These are phyloP conservation scores for Scheffersomyces titani DNA, from an alignment of 1,139 yeast genomes.

Conservation along the genomic window DNA sequence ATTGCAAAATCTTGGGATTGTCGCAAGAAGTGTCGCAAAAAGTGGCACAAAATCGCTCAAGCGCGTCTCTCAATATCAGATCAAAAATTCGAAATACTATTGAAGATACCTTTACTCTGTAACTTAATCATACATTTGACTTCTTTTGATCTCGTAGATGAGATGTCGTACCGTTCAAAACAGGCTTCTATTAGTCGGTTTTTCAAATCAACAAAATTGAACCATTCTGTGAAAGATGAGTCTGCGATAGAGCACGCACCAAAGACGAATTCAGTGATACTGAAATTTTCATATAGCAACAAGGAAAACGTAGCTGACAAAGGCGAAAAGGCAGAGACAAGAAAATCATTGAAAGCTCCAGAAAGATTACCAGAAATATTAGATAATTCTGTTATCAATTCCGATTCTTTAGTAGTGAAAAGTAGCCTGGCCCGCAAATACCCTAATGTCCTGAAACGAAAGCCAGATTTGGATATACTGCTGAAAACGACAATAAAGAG, in stretches of 20 bases:
- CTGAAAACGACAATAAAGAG: slow-evolving; percentile 9
- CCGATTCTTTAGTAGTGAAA: neutral
- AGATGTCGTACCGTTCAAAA: slow-evolving; percentile 2
- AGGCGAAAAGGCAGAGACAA: neutral
- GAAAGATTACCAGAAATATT: neutral
- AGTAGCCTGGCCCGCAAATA: neutral
- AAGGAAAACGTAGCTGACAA: neutral
- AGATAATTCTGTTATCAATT: neutral
- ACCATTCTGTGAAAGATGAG: neutral
- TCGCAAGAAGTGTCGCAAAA: neutral
- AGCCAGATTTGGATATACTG: neutral
- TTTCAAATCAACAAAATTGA: slow-evolving; percentile 11
- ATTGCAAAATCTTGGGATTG: neutral
- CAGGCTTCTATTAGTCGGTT: slow-evolving; percentile 34
- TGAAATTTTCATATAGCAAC: neutral
- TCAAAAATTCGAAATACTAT: neutral
- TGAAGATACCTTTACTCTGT: neutral
- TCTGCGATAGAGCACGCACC: slow-evolving; percentile 3
- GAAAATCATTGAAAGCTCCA: neutral
- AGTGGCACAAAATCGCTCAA: neutral
- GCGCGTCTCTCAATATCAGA: neutral
- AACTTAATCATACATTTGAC: neutral
- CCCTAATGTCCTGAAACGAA: neutral
- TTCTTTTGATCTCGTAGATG: neutral
- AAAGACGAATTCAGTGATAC: neutral